Percentiles rank a stretch among this genome's conserved stretches.
Evolutionary conservation across 2,329 filamentous ascomycete species (phyloP).

Genomic region (Ophiobolus disseminans): DNA sequence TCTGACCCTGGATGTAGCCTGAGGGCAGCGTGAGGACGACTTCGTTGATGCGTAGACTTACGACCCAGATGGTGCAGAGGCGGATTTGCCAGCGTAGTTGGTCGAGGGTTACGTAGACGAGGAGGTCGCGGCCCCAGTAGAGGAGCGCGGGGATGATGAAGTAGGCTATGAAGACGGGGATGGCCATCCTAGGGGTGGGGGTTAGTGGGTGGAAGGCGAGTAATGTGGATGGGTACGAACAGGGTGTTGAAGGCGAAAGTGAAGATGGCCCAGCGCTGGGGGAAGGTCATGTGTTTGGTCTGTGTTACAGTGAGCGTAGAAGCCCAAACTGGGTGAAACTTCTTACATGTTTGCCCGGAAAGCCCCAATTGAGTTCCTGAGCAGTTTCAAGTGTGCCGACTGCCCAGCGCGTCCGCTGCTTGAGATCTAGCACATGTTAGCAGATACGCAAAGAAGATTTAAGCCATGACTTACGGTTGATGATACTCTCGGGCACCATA

Average conservation of each 20-base stretch:
- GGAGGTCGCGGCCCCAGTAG: constrained; percentile 9
- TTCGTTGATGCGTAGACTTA: constrained; percentile 6
- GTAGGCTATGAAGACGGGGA: constrained; percentile 8
- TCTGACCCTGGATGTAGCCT: constrained; percentile 9
- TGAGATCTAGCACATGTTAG: constrained; percentile 3
- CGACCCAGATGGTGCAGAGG: constrained; percentile 9
- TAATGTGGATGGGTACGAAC: too few species aligned
- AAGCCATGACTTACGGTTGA: constrained; percentile 4
- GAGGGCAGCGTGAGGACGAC: constrained; percentile 7
- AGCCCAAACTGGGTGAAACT: neutral
- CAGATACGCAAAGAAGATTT: neutral
- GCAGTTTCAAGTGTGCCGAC: constrained; percentile 9
- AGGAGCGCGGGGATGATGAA: constrained; percentile 10
- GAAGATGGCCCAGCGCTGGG: constrained; percentile 10
- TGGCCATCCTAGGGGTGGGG: constrained; percentile 9
- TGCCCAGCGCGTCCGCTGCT: constrained; percentile 7
- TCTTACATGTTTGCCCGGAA: constrained; percentile 5
- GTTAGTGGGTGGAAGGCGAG: too few species aligned
- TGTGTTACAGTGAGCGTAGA: neutral
- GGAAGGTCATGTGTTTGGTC: constrained; percentile 11
- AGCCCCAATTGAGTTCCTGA: constrained; percentile 5
- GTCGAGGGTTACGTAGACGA: constrained; percentile 4
- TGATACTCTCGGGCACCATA: constrained; percentile 8
- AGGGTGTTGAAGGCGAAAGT: constrained; percentile 11
- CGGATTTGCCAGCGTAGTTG: constrained; percentile 9